Evolutionary conservation across 768 basidiomycete genomes (phyloP).

Genomic region (Boletus huronensis): DNA sequence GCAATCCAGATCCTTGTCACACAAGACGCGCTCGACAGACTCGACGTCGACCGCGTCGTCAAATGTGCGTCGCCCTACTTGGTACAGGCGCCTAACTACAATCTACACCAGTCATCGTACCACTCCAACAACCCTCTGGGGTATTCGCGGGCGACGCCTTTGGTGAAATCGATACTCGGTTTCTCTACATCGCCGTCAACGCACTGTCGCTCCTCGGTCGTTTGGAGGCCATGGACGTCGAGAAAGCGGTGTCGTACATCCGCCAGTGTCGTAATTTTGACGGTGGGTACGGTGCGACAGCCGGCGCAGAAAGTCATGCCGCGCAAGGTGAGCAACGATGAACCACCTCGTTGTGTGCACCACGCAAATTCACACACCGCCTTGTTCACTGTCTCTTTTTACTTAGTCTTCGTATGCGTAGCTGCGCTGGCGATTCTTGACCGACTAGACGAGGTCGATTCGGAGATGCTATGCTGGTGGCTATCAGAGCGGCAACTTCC

Average conservation of each 20-base stretch:
- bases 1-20: constrained; percentile 90
- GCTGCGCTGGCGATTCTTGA: constrained; percentile 87
- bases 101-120: constrained; percentile 62
- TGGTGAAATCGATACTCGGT: constrained; percentile 93
- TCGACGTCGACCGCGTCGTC: constrained; percentile 68
- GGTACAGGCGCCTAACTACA: background rate
- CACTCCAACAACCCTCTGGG: constrained; percentile 82
- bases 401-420: constrained; percentile 84
- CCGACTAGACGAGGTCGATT: constrained; percentile 73
- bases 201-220: constrained; percentile 78
- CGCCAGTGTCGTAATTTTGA: constrained; percentile 86
- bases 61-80: constrained; percentile 51
- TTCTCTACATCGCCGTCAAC: constrained; percentile 82
- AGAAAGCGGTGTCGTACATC: constrained; percentile 70
- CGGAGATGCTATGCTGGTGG: constrained; percentile 88
- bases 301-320: constrained; percentile 92
- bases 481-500: constrained; percentile 89
- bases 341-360: no score
- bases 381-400: background rate
- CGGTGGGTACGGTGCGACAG: constrained; percentile 82
- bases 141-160: constrained; percentile 87
- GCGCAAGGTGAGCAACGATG: constrained; percentile 63
- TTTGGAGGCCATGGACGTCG: constrained; percentile 63
- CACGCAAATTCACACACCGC: background rate
- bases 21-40: constrained; percentile 71